These are phyloP conservation scores for Tetramitus jugosus DNA, from an alignment of 208 protist species.

Conservation along the genomic window DNA sequence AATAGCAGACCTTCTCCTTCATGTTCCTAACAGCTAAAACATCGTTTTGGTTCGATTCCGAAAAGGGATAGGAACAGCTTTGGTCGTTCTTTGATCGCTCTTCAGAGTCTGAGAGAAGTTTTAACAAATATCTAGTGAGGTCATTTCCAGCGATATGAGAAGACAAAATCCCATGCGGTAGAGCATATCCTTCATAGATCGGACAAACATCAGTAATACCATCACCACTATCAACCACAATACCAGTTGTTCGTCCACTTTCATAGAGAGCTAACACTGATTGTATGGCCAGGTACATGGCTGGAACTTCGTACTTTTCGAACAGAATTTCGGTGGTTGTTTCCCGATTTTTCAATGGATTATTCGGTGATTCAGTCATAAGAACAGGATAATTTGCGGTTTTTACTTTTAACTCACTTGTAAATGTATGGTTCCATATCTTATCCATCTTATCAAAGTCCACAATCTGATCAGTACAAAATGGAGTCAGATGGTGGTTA, in stretches of 20 bases:
- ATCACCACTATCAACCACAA: slow-evolving; percentile 79
- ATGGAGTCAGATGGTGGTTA: too few species aligned
- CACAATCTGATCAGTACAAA: too few species aligned
- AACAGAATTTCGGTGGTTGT: slow-evolving; percentile 45
- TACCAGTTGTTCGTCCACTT: slow-evolving; percentile 76
- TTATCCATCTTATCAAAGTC: background rate
- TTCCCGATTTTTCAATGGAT: slow-evolving; percentile 78
- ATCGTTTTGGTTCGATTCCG: too few species aligned
- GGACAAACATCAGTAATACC: slow-evolving; percentile 68
- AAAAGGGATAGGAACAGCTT: too few species aligned
- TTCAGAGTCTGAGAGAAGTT: background rate
- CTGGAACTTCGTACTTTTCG: slow-evolving; percentile 54
- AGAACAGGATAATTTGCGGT: slow-evolving; percentile 29
- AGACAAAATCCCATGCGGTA: slow-evolving; percentile 46
- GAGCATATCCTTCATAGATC: slow-evolving; percentile 79
- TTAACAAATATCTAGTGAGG: slow-evolving; percentile 57
- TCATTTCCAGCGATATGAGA: slow-evolving; percentile 50
- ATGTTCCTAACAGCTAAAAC: background rate
- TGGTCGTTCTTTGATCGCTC: too few species aligned
- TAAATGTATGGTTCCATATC: background rate
- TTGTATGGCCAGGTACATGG: slow-evolving; percentile 84
- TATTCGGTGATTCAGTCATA: slow-evolving; percentile 63
- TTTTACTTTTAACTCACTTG: background rate
- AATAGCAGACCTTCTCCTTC: background rate
- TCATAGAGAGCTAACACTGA: slow-evolving; percentile 85